These are phyloP conservation scores for Lactarius hengduanensis DNA, from an alignment of 768 basidiomycete species.

Conservation along the genomic window DNA sequence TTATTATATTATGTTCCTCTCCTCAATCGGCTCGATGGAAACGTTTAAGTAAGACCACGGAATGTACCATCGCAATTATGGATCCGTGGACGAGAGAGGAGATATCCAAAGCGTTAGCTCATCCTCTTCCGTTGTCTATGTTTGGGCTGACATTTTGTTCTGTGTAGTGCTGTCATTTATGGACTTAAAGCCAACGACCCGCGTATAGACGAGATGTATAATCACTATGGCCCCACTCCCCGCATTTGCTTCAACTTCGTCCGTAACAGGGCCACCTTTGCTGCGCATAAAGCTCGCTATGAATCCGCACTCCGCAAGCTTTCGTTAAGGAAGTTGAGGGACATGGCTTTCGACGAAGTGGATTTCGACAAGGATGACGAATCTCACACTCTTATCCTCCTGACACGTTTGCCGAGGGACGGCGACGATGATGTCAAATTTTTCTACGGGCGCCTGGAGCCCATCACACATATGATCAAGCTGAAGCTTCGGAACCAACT, in stretches of 20 bases:
- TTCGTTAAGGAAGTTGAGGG: no score
- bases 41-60: rapidly evolving
- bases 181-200: background rate
- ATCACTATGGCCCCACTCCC: no score
- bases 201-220: background rate
- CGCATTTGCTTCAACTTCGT: no score
- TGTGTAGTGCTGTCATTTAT: background rate
- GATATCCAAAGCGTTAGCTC: background rate
- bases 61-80: background rate
- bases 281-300: no score
- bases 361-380: no score
- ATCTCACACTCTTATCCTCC: no score
- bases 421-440: no score
- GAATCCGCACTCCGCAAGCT: no score
- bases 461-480: background rate
- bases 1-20: background rate
- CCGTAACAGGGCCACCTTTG: no score
- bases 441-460: no score
- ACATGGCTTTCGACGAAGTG: no score
- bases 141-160: background rate
- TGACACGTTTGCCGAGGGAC: no score
- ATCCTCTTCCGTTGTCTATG: background rate
- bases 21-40: background rate
- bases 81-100: background rate
- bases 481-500: background rate